phyloP scores from a whole-genome alignment of 495 filamentous ascomycete genomes.

The Podospora anserina region DNA sequence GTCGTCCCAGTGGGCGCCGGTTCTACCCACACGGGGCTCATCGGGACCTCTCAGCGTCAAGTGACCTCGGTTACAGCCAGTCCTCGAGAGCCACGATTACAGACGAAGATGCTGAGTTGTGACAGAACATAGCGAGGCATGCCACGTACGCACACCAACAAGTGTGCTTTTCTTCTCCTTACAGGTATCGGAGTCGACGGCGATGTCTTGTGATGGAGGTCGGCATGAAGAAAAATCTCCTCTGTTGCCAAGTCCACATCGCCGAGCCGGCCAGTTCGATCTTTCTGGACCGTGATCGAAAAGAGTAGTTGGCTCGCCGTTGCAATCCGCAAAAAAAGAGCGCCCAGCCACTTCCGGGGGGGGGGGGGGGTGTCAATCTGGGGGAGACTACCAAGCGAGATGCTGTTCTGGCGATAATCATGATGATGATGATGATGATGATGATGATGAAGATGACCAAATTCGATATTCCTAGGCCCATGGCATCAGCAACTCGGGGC shows the following conservation, averaged over 20 bases:
- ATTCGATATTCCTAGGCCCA: neutral
- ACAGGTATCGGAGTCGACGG: neutral
- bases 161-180: neutral
- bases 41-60: neutral
- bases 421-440: neutral
- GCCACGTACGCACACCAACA: neutral
- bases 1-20: slow-evolving; percentile 1
- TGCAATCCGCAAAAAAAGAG: neutral
- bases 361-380: neutral
- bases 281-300: neutral
- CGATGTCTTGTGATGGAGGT: neutral
- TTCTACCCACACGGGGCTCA: neutral
- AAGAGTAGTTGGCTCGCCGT: slow-evolving; percentile 1
- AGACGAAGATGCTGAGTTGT: neutral
- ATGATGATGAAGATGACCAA: neutral
- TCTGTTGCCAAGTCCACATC: slow-evolving; percentile 3
- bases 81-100: slow-evolving; percentile 8
- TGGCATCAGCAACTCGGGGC: neutral
- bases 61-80: slow-evolving; percentile 7
- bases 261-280: slow-evolving; percentile 7
- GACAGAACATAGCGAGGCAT: neutral
- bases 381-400: neutral
- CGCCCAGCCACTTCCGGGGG: neutral
- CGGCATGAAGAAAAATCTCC: slow-evolving; percentile 2
- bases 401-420: neutral